phyloP scores from a whole-genome alignment of 306 rosid species.

The Quercus alba region DNA sequence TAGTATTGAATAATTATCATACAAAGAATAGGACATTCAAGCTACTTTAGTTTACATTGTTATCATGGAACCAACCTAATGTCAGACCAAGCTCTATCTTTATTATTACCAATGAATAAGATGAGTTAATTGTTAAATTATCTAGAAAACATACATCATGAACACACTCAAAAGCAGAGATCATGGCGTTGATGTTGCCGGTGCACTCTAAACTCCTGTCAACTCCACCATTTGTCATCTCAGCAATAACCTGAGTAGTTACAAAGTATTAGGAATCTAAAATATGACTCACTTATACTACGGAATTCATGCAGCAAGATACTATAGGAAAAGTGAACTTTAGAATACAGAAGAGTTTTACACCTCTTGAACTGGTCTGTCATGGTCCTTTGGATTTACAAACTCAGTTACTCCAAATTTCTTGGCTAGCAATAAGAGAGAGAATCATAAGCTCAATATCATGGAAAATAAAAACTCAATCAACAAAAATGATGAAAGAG shows the following conservation, averaged over 20 bases:
- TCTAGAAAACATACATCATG: conserved; percentile 37
- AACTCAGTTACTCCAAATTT: conserved; percentile 51
- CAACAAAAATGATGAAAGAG: neutral
- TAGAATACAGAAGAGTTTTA: neutral
- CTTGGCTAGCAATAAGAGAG: conserved; percentile 30
- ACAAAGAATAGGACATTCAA: too few relatives aligned
- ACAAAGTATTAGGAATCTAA: neutral
- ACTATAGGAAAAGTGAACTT: neutral
- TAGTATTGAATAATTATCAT: too few relatives aligned
- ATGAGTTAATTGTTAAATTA: too few relatives aligned
- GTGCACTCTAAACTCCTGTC: conserved; percentile 54
- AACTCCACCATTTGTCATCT: conserved; percentile 55
- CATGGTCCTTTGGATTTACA: conserved; percentile 46
- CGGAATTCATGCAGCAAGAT: neutral
- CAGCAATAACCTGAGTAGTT: conserved; percentile 37
- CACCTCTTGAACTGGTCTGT: conserved; percentile 49
- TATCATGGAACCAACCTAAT: too few relatives aligned
- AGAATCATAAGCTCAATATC: neutral
- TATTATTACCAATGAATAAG: too few relatives aligned
- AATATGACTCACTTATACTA: too few relatives aligned
- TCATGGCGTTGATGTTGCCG: conserved; percentile 43
- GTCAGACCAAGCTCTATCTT: too few relatives aligned
- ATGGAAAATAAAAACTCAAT: neutral
- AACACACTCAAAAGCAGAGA: conserved; percentile 56
- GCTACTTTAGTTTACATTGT: too few relatives aligned